Evolutionary conservation across 306 rosid species (phyloP).

Genomic region (Alnus glutinosa): DNA sequence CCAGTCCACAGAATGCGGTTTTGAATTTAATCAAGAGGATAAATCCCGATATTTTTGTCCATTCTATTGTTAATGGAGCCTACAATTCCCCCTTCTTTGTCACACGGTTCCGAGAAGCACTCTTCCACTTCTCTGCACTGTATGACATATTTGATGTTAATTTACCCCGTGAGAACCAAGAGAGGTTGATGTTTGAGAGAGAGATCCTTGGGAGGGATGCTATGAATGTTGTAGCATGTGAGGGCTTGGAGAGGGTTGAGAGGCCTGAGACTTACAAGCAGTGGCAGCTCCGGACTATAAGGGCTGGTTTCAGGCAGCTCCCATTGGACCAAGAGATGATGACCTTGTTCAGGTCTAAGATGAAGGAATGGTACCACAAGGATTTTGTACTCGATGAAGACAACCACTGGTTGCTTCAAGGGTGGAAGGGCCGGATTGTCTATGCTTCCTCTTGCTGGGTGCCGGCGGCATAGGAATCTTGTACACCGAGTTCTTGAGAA

Average conservation of each 20-base stretch:
- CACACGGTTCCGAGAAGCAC: slow-evolving; percentile 24
- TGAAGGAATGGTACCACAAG: slow-evolving; percentile 19
- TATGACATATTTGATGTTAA: slow-evolving; percentile 34
- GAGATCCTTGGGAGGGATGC: slow-evolving; percentile 25
- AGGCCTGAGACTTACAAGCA: slow-evolving; percentile 42
- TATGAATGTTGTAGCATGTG: slow-evolving; percentile 36
- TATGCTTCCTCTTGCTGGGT: slow-evolving; percentile 36
- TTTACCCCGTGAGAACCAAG: slow-evolving; percentile 18
- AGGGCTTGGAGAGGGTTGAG: slow-evolving; percentile 38
- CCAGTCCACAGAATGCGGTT: background rate
- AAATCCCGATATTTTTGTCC: background rate
- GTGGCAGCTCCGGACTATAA: slow-evolving; percentile 33
- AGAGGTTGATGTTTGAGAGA: slow-evolving; percentile 29
- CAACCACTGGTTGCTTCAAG: slow-evolving; percentile 40
- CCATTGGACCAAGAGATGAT: slow-evolving; percentile 30
- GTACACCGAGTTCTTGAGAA: no score
- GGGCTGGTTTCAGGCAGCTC: slow-evolving; percentile 37
- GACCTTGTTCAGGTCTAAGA: slow-evolving; percentile 6
- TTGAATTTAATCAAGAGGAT: background rate
- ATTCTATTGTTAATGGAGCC: background rate
- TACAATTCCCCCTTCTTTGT: background rate
- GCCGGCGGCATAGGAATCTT: slow-evolving; percentile 1
- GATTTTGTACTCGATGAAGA: slow-evolving; percentile 33
- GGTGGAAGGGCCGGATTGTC: slow-evolving; percentile 35
- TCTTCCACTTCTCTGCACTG: slow-evolving; percentile 22